Evolutionary conservation across 345 rosid genomes (phyloP).

Genomic region (Salix koriyanagi): DNA sequence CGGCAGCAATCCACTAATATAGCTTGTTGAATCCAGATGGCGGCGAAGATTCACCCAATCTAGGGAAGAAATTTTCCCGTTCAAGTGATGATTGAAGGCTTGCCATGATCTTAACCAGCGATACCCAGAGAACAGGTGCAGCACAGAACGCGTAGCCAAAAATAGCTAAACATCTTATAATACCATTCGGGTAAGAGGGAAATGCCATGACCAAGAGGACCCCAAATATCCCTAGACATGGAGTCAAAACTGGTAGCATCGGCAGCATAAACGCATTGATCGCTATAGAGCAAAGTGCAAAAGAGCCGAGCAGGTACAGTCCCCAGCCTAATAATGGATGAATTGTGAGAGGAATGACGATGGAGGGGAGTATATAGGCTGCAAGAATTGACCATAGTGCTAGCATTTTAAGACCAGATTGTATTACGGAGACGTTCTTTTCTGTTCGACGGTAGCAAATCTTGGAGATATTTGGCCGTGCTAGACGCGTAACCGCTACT

Average conservation of each 20-base stretch:
- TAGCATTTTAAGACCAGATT: constrained; percentile 44
- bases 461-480: constrained; percentile 65
- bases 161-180: constrained; percentile 62
- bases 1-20: neutral
- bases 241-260: constrained; percentile 45
- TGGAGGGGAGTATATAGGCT: constrained; percentile 71
- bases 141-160: constrained; percentile 70
- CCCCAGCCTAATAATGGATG: constrained; percentile 84
- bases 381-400: constrained; percentile 72
- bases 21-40: constrained; percentile 28
- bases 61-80: constrained; percentile 70
- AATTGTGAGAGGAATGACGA: constrained; percentile 71
- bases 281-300: constrained; percentile 57
- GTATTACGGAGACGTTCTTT: constrained; percentile 50
- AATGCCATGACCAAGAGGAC: constrained; percentile 75
- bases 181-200: constrained; percentile 69
- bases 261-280: constrained; percentile 71
- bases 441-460: constrained; percentile 70
- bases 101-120: constrained; percentile 49
- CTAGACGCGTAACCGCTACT: constrained; percentile 55
- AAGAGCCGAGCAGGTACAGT: constrained; percentile 64
- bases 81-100: constrained; percentile 65
- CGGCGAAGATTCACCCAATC: constrained; percentile 35
- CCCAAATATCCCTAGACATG: constrained; percentile 62
- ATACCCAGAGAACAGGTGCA: constrained; percentile 65